A percentile compares a stretch with the other conserved stretches of the same genome.
Evolutionary conservation across 129 eudicot genomes (phyloP).

Genomic region (Solidago caesia): DNA sequence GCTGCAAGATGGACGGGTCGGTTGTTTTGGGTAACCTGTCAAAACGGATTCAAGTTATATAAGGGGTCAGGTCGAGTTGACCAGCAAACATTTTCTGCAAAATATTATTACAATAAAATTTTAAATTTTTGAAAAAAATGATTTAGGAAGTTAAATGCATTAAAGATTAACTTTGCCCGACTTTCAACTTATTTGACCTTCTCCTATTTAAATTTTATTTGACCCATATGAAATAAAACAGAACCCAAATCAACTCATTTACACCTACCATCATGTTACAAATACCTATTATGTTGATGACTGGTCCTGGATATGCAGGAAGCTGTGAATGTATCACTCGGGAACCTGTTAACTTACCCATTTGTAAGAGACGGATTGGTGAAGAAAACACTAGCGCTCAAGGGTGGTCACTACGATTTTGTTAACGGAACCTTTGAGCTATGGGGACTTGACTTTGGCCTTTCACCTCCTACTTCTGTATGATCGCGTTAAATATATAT

Average conservation of each 20-base stretch:
- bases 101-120: background rate
- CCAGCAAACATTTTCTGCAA: background rate
- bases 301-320: slow-evolving; percentile 46
- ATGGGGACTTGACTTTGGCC: slow-evolving; percentile 91
- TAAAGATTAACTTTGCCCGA: too few species aligned
- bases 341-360: slow-evolving; percentile 76
- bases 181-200: too few species aligned
- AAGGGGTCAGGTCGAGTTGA: background rate
- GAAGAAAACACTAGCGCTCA: slow-evolving; percentile 80
- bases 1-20: background rate
- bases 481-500: slow-evolving; percentile 47
- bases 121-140: background rate
- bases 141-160: background rate
- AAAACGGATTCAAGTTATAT: background rate
- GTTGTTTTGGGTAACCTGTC: background rate
- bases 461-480: slow-evolving; percentile 82
- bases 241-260: too few species aligned
- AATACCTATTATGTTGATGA: background rate
- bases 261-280: too few species aligned
- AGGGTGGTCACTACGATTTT: slow-evolving; percentile 95
- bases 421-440: slow-evolving; percentile 89
- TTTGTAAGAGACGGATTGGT: slow-evolving; percentile 85
- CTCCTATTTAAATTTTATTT: too few species aligned
- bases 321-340: slow-evolving; percentile 87
- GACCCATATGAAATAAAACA: too few species aligned